Evolutionary conservation across 345 rosid genomes (phyloP).

Genomic region (Eutrema yunnanense): DNA sequence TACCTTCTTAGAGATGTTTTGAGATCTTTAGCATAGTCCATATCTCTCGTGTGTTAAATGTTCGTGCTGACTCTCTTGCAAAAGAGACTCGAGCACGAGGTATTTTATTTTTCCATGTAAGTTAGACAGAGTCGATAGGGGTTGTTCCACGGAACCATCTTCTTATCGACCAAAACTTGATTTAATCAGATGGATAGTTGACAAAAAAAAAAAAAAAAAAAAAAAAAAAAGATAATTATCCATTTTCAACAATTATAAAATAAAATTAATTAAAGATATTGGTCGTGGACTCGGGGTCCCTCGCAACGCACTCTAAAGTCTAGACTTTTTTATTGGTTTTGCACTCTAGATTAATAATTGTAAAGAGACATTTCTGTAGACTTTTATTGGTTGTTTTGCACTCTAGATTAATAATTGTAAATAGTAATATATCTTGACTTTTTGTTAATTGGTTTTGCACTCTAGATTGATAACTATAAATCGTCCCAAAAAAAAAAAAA

Average conservation of each 20-base stretch:
- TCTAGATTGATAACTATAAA: neutral
- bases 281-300: slow-evolving; percentile 15
- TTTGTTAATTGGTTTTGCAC: neutral
- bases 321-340: neutral
- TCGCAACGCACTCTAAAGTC: neutral
- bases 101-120: too few relatives aligned
- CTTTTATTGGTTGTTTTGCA: neutral
- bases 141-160: too few relatives aligned
- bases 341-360: neutral
- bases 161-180: too few relatives aligned
- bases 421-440: neutral
- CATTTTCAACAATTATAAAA: neutral
- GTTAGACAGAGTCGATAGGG: too few relatives aligned
- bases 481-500: neutral
- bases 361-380: neutral
- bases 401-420: neutral
- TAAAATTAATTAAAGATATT: neutral
- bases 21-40: too few relatives aligned
- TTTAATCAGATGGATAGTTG: too few relatives aligned
- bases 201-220: too few relatives aligned
- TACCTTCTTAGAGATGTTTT: too few relatives aligned
- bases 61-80: too few relatives aligned
- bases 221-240: too few relatives aligned
- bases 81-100: too few relatives aligned
- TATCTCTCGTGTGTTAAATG: too few relatives aligned